A percentile compares a stretch with the other conserved stretches of the same genome.
Evolutionary conservation across 1,284 basidiomycete genomes (phyloP).

Genomic region (Tylopilus orsonianus): DNA sequence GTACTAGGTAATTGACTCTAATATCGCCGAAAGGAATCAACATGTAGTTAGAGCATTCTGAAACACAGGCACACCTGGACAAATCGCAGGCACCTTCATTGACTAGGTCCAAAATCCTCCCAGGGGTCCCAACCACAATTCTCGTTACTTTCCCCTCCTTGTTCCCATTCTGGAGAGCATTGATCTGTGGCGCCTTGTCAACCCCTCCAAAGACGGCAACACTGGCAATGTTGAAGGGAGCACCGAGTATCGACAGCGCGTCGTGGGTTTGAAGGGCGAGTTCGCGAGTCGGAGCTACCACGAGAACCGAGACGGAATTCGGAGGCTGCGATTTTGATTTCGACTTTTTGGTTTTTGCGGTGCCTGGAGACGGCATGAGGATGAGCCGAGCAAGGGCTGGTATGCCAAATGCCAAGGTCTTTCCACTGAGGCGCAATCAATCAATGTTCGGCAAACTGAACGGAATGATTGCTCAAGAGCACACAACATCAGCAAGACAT

Average conservation of each 20-base stretch:
- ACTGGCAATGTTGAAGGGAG: constrained; percentile 49
- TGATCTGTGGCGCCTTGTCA: constrained; percentile 81
- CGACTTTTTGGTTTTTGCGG: constrained; percentile 33
- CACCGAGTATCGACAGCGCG: constrained; percentile 77
- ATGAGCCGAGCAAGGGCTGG: constrained; percentile 79
- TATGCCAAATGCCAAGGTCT: constrained; percentile 95
- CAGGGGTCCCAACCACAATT: constrained; percentile 85
- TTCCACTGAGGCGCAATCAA: constrained; percentile 59
- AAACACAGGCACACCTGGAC: constrained; percentile 51
- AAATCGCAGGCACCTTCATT: constrained; percentile 84
- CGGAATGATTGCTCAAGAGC: neutral
- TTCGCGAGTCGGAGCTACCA: constrained; percentile 93
- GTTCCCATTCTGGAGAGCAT: constrained; percentile 51
- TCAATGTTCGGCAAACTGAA: constrained; percentile 2
- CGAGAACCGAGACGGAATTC: constrained; percentile 68
- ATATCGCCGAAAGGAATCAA: neutral
- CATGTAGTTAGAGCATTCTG: neutral
- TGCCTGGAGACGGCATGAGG: constrained; percentile 26
- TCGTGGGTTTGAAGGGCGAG: constrained; percentile 94
- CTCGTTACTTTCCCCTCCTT: constrained; percentile 53
- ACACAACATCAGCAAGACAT: constrained; percentile 10
- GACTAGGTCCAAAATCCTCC: constrained; percentile 88
- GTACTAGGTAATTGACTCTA: constrained; percentile 87
- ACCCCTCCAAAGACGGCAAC: constrained; percentile 94
- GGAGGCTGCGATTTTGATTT: constrained; percentile 29